Evolutionary conservation across 805 yeast species (phyloP).

Genomic region (Blastobotrys mokoenaii): DNA sequence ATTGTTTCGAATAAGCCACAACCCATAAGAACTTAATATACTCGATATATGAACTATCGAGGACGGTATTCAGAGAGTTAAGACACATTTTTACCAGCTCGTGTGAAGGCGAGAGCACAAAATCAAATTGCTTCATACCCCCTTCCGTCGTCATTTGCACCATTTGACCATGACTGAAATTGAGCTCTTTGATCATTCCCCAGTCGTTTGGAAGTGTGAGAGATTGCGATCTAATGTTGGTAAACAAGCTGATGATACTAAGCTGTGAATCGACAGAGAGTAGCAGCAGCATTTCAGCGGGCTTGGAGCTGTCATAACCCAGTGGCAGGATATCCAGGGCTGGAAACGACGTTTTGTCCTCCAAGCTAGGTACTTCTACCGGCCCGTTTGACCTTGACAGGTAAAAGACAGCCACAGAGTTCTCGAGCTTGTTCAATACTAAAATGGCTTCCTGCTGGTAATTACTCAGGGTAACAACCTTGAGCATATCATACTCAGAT

Average conservation of each 20-base stretch:
- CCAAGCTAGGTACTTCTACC: conserved; percentile 29
- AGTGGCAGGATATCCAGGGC: conserved; percentile 31
- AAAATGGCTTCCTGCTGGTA: conserved; percentile 56
- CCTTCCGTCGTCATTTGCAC: conserved; percentile 5
- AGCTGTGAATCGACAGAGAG: conserved; percentile 18
- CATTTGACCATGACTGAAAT: conserved; percentile 3
- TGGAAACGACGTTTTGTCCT: conserved; percentile 26
- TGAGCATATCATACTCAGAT: conserved; percentile 1
- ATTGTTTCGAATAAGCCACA: conserved; percentile 39
- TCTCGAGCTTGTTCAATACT: conserved; percentile 37
- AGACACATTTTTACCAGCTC: conserved; percentile 39
- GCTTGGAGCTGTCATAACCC: conserved; percentile 20
- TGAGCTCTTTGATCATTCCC: conserved; percentile 6
- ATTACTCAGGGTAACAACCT: conserved; percentile 33
- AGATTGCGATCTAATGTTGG: conserved; percentile 35
- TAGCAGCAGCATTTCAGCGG: conserved; percentile 19
- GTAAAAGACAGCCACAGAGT: conserved; percentile 43
- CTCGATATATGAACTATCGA: conserved; percentile 51
- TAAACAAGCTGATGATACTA: conserved; percentile 47
- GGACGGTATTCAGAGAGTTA: conserved; percentile 41
- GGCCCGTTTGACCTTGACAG: conserved; percentile 32
- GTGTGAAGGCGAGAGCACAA: conserved; percentile 36
- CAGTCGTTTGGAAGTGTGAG: not conserved
- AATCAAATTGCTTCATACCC: conserved; percentile 4
- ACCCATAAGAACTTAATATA: conserved; percentile 60